Base-by-base conservation (phyloP, 176 grass and related monocot genomes). In the Zizania latifolia region DNA sequence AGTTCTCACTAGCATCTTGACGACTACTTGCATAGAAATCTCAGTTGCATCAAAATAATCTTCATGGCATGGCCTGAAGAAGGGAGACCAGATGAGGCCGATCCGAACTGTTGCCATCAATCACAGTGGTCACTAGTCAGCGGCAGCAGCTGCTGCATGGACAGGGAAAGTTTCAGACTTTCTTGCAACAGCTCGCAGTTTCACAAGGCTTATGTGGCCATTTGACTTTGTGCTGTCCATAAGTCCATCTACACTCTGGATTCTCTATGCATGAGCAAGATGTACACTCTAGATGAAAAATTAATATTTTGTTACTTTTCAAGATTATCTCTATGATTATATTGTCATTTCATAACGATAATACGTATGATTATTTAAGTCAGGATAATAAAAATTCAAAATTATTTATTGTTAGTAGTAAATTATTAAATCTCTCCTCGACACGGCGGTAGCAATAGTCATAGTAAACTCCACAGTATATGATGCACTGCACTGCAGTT, bases 141-240 rank as follows among this genome's bases (percentile, higher is more conserved):
- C 54, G n/a, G n/a, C n/a, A n/a, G 45, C 64, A 55, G 84, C 41
- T 39, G 77, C 84, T 58, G 72, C 61, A 51, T 53, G 31, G 41
- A 68, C 68, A 65, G 21, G 28, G 64, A 30, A 83, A 74, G 62
- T 39, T 72, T 19, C 32, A 36, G 40, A 69, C 53, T 83, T 83
- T 87, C 54, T 26, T 16, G 62, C 38, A 61, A 83, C 75, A 56
- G 79, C 68, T 83, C 85, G 77, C 58, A 19, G 74, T 27, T 59
- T 74, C 80, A 84, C 86, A 75, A 70, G 54, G 55, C 76, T 53
- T 74, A 74, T 72, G 53, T 83, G 61, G 62, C 44, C 11, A 62
- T 84, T 88, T 88, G 86, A 83, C 80, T 55, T 62, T 83, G 41
- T 29, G 34, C 21, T 37, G 6, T 26, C 8, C n/a, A n/a, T n/a